A percentile compares a stretch with the other conserved stretches of the same genome.
These are phyloP conservation scores for Metschnikowia colocasiae DNA, from an alignment of 805 yeast species.

Conservation along the genomic window DNA sequence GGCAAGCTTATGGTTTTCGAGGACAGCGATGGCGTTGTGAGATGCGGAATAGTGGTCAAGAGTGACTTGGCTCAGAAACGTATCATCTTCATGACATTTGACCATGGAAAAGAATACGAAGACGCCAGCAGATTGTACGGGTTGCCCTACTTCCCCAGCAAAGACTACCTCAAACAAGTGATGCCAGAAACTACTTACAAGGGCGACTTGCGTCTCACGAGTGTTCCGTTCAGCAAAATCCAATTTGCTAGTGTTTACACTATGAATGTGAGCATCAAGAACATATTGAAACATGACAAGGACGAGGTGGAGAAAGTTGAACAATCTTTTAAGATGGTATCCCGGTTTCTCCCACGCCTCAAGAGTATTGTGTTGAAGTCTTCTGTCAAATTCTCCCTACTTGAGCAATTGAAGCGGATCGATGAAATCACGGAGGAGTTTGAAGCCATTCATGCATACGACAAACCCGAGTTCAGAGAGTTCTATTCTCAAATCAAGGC, in stretches of 20 bases:
- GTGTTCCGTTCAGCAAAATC: constrained; percentile 40
- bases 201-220: constrained; percentile 33
- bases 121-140: constrained; percentile 20
- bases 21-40: constrained; percentile 39
- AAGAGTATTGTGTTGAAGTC: constrained; percentile 41
- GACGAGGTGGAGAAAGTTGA: constrained; percentile 35
- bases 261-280: constrained; percentile 31
- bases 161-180: constrained; percentile 30
- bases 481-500: constrained; percentile 46
- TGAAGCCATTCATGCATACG: constrained; percentile 23
- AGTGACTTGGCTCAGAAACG: constrained; percentile 29
- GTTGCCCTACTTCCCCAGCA: constrained; percentile 38
- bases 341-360: constrained; percentile 40
- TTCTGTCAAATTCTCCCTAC: constrained; percentile 31
- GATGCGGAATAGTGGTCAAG: constrained; percentile 55
- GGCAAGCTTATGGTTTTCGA: constrained; percentile 62
- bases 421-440: constrained; percentile 29
- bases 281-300: constrained; percentile 33
- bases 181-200: constrained; percentile 34
- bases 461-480: constrained; percentile 41
- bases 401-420: constrained; percentile 37
- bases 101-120: constrained; percentile 37
- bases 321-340: constrained; percentile 31
- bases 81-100: constrained; percentile 43
- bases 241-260: constrained; percentile 42